Evolutionary conservation across 2,329 filamentous ascomycete genomes (phyloP), one percentile per base, ranked within the genome.

Genomic region (Botrytis porri): DNA sequence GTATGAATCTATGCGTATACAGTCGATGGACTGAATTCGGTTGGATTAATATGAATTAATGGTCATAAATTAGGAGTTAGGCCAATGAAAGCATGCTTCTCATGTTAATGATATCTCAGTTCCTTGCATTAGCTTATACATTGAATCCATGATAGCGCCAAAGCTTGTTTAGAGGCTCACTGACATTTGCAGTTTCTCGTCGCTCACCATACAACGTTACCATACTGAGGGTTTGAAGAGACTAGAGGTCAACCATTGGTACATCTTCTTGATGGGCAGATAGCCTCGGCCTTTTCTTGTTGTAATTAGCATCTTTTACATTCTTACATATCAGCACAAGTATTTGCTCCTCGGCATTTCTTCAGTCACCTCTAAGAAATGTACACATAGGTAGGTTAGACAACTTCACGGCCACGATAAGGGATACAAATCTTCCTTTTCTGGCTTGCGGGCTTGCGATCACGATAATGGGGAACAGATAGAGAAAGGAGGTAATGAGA

Each of bases 1-100:
- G 62, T 61, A 61, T 69, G 70, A 72, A 72, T 69, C 29, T 67
- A 69, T 48, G 51, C 62, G 70, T 72, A 72, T 48, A 72, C 51
- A 39, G 67, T 43, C 67, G 62, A 72, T 72, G 70, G 51, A 67
- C 45, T 66, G 35, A 7, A n/a, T 37, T n/a, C 29, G 54, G 60
- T 61, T 45, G 60, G 35, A 70, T 60, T 41, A 43, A 59, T 37
- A 35, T 35, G 32, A 45, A 20, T n/a, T 25, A 12, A 45, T 70
- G 67, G 54, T n/a, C 37, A 45, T 20, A 43, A 43, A 20, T 14
- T 67, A 39, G 65, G 48, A 69, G 48, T 69, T 69, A 66, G 65
- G 65, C n/a, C 54, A 69, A 71, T 64, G 59, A 62, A 71, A 64
- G 32, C 43, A 54, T 71, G 39, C n/a, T 64, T 51, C 25, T 64